These are phyloP conservation scores for Xylaria intraflava DNA, from an alignment of 495 filamentous ascomycete genomes.

Conservation along the genomic window DNA sequence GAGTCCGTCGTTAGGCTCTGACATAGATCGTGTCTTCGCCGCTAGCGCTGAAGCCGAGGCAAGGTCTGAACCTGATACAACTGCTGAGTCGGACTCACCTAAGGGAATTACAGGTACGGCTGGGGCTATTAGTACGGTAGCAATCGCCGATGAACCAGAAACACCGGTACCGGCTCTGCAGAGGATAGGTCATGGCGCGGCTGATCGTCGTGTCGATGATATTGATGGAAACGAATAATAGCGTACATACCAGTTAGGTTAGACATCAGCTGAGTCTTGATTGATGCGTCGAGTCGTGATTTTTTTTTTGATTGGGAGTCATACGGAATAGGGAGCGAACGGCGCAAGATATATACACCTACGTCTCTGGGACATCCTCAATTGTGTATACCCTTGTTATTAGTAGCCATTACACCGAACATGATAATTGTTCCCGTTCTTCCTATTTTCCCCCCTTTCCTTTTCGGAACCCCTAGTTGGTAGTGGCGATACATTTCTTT, in stretches of 20 bases:
- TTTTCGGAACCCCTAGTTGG: neutral
- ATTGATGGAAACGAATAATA: neutral
- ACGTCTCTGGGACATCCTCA: slow-evolving; percentile 1
- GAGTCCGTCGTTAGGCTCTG: slow-evolving; percentile 18
- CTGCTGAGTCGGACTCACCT: slow-evolving; percentile 11
- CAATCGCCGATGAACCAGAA: neutral
- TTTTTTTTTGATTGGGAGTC: neutral
- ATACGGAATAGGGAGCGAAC: neutral
- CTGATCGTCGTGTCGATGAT: neutral
- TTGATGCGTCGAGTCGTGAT: neutral
- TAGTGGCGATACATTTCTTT: neutral
- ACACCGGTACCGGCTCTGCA: neutral
- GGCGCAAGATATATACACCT: slow-evolving; percentile 3
- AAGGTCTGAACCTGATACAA: slow-evolving; percentile 4
- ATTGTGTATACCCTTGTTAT: slow-evolving; percentile 8
- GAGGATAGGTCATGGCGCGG: neutral
- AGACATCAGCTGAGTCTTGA: slow-evolving; percentile 23
- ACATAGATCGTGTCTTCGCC: slow-evolving; percentile 1
- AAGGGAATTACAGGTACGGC: too few relatives aligned
- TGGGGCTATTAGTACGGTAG: neutral
- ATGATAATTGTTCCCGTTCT: neutral
- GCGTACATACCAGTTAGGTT: slow-evolving; percentile 24
- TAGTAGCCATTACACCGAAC: neutral
- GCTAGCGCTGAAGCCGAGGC: slow-evolving; percentile 11
- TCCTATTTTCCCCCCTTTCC: neutral